Base-by-base conservation (phyloP, 225 moss, liverwort and hornwort genomes). In the Sphagnum contortum region DNA sequence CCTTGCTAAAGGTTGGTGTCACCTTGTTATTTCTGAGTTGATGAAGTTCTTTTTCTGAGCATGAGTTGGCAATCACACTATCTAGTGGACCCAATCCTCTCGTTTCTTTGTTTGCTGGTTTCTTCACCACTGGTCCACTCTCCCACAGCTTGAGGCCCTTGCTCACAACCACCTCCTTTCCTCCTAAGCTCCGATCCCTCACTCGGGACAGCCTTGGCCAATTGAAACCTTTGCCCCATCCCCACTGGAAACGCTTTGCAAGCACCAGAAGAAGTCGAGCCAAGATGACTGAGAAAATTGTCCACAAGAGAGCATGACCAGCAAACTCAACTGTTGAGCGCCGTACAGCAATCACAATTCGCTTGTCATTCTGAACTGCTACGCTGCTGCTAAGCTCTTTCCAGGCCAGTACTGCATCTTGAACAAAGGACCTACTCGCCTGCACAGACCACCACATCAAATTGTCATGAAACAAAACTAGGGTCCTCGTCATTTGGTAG, bases 181-280 rank as follows among this genome's bases (percentile, higher is more conserved):
- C 92, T 59, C 80, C 96, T 58, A 92, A 80, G 69, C 90, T 91
- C 66, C 90, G 80, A 70, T 92, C 96, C 70, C 92, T 77, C 48
- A 98, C 82, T 66, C 56, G 44, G 4, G 76, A 74, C 67, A 72
- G 79, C 72, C 62, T 80, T 68, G 81, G 77, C 80, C 87, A 68
- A 47, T 69, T 60, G 50, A 78, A 75, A 12, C 88, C 79, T 75
- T 92, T 92, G 64, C 83, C 87, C 90, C 92, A 91, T 14, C 88
- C 92, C 92, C 96, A 98, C 14, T 85, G 72, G 44, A 90, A 88
- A 66, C 70, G 81, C 72, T 80, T 74, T 61, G 83, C 88, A 69
- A 68, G 67, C 12, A 72, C 12, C n/a, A 92, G 59, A 29, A 92
- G 47, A 13, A 79, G 59, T 64, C 80, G 85, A 57, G 81, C 74